Base-by-base conservation (phyloP, 805 yeast species). In the Jamesozyma rosinii region DNA sequence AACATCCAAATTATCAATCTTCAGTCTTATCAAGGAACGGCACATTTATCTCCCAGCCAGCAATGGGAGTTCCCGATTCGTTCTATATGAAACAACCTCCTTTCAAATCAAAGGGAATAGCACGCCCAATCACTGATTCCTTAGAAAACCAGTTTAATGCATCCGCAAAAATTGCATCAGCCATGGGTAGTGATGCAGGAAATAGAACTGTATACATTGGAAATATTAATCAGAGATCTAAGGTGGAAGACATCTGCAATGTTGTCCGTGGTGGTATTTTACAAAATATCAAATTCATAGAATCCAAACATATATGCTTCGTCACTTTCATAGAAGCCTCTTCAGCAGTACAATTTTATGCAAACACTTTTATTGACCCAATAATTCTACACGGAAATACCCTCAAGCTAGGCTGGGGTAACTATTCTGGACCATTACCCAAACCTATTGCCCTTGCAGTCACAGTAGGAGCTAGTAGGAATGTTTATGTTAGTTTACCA, bases 201-300 rank as follows among this genome's bases (percentile, higher is more conserved):
- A 83, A 83, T 56, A 68, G 94, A 57, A 78, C 89, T 1, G 74
- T 83, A 15, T 83, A 77, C 54, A 65, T 83, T 36, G 84, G 85
- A 4, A 79, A 79, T 49, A 65, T 83, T 39, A 81, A 79, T 47
- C 75, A 79, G 8, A 69, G 72, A 40, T 76, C 87, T 1, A 74
- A 79, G 5, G 72, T 75, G 1, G 90, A 82, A 57, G 89, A 83
- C 52, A 72, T 83, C 37, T 83, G 89, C 52, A 83, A 83, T 55
- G 77, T 75, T 37, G 79, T 83, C 24, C 70, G 89, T 52, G 90
- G 90, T 35, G 94, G 94, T n/a, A 63, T 78, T 17, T 67, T 83
- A 35, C 88, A 83, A 55, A 60, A 65, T 9, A 70, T 83, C 38
- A 77, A 72, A 46, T 63, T 65, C 43, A 64, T 75, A 42, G 71